Percentiles rank a stretch among this genome's conserved stretches.
phyloP scores from a whole-genome alignment of 2,329 filamentous ascomycete species.

The Xylaria sp. region DNA sequence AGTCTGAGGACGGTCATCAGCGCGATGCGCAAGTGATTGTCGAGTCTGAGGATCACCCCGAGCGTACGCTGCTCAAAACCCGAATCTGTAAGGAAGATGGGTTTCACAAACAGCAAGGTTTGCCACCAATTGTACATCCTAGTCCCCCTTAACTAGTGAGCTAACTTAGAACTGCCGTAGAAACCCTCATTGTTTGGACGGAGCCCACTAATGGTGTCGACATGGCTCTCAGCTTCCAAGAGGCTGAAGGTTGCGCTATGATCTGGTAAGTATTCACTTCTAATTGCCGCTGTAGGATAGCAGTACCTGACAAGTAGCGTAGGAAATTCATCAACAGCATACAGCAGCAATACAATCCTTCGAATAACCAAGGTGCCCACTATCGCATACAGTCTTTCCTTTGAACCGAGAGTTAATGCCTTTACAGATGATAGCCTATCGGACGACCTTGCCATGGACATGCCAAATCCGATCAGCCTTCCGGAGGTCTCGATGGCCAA shows the following conservation, averaged over 20 bases:
- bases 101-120: slow-evolving; percentile 98
- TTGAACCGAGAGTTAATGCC: slow-evolving; percentile 44
- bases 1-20: slow-evolving; percentile 68
- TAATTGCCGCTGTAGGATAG: background rate
- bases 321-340: slow-evolving; percentile 93
- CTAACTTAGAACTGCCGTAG: slow-evolving; percentile 58
- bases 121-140: slow-evolving; percentile 44
- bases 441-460: slow-evolving; percentile 84
- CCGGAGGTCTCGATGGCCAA: slow-evolving; percentile 84
- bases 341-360: slow-evolving; percentile 76
- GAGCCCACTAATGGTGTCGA: slow-evolving; percentile 85
- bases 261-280: slow-evolving; percentile 76
- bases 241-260: slow-evolving; percentile 89
- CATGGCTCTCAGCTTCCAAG: slow-evolving; percentile 98
- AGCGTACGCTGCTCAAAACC: slow-evolving; percentile 86
- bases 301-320: slow-evolving; percentile 45
- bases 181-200: slow-evolving; percentile 98
- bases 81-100: slow-evolving; percentile 93
- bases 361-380: slow-evolving; percentile 69
- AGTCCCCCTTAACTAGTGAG: slow-evolving; percentile 5
- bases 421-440: slow-evolving; percentile 82
- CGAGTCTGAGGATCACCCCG: slow-evolving; percentile 91
- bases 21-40: slow-evolving; percentile 91
- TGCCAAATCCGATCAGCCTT: slow-evolving; percentile 75
- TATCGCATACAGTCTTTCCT: background rate